These are phyloP conservation scores for Epichloe scottii DNA, from an alignment of 2,329 filamentous ascomycete genomes.

Conservation along the genomic window DNA sequence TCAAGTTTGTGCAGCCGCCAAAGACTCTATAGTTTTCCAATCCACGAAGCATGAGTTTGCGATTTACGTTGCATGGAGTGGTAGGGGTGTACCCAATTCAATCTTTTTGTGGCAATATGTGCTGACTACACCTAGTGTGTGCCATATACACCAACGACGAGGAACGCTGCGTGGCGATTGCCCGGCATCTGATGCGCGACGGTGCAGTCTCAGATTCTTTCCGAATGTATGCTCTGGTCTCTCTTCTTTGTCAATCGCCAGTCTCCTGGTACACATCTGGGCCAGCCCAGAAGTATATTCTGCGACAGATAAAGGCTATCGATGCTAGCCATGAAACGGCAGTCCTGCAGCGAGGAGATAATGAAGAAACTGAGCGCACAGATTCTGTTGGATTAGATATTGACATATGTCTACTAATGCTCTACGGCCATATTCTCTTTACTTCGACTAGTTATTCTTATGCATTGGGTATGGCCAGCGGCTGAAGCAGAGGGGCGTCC, in stretches of 20 bases:
- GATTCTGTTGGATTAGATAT: constrained; percentile 27
- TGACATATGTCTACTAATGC: constrained; percentile 70
- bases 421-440: constrained; percentile 85
- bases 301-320: constrained; percentile 83
- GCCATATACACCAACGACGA: constrained; percentile 72
- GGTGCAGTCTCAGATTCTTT: constrained; percentile 74
- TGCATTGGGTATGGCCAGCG: constrained; percentile 47
- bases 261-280: constrained; percentile 67
- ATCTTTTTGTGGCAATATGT: background rate
- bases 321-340: constrained; percentile 48
- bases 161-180: constrained; percentile 57
- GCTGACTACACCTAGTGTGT: constrained; percentile 44
- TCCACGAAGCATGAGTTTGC: constrained; percentile 55
- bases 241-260: constrained; percentile 61
- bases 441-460: constrained; percentile 72
- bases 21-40: constrained; percentile 72
- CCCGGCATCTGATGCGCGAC: constrained; percentile 75
- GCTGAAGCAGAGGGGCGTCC: background rate
- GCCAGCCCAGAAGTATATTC: constrained; percentile 77
- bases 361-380: constrained; percentile 6
- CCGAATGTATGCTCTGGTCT: constrained; percentile 69
- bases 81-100: constrained; percentile 30
- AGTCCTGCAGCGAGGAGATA: constrained; percentile 15
- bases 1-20: constrained; percentile 63
- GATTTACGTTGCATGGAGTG: constrained; percentile 67